Conservation (phyloP, 345 rosid species). For the Pugionium dolabratum region DNA sequence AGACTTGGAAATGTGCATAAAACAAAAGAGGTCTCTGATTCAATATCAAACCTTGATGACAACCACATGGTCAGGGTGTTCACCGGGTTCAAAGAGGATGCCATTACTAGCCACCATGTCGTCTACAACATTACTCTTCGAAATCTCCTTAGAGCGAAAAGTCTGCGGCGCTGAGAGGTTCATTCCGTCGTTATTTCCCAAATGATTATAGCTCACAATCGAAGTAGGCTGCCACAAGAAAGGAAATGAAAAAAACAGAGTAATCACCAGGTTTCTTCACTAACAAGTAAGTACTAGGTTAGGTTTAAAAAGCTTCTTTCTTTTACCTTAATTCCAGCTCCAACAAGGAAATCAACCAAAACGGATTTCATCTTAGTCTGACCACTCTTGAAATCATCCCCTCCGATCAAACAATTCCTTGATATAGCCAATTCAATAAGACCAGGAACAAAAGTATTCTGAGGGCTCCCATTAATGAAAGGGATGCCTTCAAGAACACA, state of each 20-base stretch:
- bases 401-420: conserved; percentile 87
- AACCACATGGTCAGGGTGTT: conserved; percentile 97
- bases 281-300: conserved; percentile 8
- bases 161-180: conserved; percentile 97
- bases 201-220: conserved; percentile 95
- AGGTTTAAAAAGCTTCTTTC: not conserved
- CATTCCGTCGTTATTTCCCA: conserved; percentile 98
- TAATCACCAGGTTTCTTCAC: conserved; percentile 5
- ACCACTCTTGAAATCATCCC: conserved; percentile 99
- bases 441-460: conserved; percentile 97
- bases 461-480: conserved; percentile 97
- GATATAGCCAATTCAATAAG: conserved; percentile 83
- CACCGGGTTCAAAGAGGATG: conserved; percentile 89
- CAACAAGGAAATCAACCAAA: conserved; percentile 95
- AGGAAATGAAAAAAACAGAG: not conserved
- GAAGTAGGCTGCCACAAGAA: conserved; percentile 78
- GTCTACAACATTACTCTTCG: conserved; percentile 94
- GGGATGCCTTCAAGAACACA: conserved; percentile 85
- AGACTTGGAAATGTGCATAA: not conserved
- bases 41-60: conserved; percentile 77
- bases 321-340: conserved; percentile 93
- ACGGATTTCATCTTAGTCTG: conserved; percentile 99
- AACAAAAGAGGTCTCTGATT: not conserved
- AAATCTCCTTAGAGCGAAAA: conserved; percentile 93
- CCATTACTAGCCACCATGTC: conserved; percentile 98